These are phyloP conservation scores for Xenoacremonium recifei DNA, from an alignment of 2,329 filamentous ascomycete genomes.

Conservation along the genomic window DNA sequence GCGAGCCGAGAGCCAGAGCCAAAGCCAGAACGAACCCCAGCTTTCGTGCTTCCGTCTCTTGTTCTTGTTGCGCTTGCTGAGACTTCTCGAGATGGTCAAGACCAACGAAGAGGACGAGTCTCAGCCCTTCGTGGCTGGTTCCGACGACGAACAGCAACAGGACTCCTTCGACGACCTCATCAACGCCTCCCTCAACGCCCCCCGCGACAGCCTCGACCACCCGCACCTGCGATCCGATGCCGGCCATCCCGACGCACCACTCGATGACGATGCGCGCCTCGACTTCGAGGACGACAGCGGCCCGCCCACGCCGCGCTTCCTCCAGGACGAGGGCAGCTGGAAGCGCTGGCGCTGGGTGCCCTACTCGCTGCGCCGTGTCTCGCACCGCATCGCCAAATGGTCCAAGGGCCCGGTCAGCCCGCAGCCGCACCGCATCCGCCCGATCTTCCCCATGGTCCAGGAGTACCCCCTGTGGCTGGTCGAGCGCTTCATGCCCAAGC, in stretches of 20 bases:
- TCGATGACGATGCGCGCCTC: constrained; percentile 36
- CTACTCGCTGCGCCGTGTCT: constrained; percentile 49
- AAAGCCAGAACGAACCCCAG: too few species aligned
- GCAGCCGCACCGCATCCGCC: constrained; percentile 47
- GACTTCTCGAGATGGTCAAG: too few species aligned
- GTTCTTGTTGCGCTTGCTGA: background rate
- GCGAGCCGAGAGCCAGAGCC: too few species aligned
- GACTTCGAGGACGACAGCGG: constrained; percentile 44
- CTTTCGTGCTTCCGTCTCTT: constrained; percentile 1
- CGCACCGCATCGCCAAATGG: constrained; percentile 47
- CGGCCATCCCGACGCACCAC: constrained; percentile 43
- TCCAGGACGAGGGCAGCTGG: constrained; percentile 50
- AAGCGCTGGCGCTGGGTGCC: constrained; percentile 60
- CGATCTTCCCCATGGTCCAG: constrained; percentile 66
- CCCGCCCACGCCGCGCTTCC: constrained; percentile 56
- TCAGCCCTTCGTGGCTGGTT: constrained; percentile 38
- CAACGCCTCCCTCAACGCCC: constrained; percentile 16
- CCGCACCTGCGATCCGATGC: constrained; percentile 11
- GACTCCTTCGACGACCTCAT: constrained; percentile 25
- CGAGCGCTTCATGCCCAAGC: constrained; percentile 59
- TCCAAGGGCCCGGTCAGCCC: constrained; percentile 55
- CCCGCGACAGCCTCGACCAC: constrained; percentile 11
- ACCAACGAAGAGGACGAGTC: constrained; percentile 32
- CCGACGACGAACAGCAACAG: constrained; percentile 27
- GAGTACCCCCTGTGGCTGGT: constrained; percentile 63